Evolutionary conservation across 2,329 filamentous ascomycete species (phyloP).

Genomic region (Penicillium griseofulvum): DNA sequence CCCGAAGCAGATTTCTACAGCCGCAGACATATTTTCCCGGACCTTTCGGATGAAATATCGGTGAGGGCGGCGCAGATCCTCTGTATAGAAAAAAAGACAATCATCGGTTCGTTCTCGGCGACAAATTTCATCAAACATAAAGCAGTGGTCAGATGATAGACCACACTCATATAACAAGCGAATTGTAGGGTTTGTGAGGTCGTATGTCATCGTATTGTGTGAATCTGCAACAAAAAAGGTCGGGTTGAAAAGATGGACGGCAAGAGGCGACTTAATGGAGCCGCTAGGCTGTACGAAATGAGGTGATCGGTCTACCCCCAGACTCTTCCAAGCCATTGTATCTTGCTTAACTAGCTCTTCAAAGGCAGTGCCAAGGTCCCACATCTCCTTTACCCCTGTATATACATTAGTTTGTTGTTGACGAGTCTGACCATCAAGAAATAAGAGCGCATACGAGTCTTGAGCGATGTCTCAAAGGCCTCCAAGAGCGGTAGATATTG

Average conservation of each 20-base stretch:
- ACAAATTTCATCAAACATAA: slow-evolving; percentile 3
- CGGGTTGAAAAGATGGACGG: neutral
- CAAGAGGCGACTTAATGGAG: neutral
- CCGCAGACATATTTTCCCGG: neutral
- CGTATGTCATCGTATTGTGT: neutral
- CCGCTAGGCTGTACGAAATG: neutral
- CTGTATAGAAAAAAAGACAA: neutral
- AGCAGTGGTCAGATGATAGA: neutral
- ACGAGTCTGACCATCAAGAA: neutral
- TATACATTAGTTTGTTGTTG: neutral
- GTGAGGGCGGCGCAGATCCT: neutral
- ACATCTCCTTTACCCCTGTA: neutral
- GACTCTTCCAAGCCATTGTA: neutral
- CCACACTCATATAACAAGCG: neutral
- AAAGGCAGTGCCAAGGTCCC: neutral
- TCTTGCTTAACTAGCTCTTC: neutral
- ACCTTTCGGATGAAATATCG: neutral
- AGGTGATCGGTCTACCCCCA: neutral
- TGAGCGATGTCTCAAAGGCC: neutral
- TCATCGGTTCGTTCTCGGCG: neutral
- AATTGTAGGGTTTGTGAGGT: neutral
- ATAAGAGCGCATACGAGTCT: neutral
- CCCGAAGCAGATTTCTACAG: neutral
- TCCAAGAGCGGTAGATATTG: neutral
- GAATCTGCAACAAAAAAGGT: slow-evolving; percentile 1